Base-by-base conservation (phyloP, 2,329 filamentous ascomycete species). In the Pseudogymnoascus sp. region DNA sequence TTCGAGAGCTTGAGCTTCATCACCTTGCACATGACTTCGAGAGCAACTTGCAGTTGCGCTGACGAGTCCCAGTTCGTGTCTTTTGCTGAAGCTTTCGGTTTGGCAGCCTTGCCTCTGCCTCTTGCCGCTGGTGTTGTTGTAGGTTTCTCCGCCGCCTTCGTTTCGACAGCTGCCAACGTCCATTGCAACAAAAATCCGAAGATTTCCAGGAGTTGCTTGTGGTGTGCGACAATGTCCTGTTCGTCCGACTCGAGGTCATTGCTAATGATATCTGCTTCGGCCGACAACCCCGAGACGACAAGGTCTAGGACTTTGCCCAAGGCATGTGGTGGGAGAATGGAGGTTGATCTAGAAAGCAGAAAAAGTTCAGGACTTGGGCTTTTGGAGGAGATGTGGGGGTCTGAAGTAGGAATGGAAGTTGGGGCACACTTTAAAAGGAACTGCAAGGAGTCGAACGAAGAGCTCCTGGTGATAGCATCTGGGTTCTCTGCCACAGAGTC, bases 1-100 rank as follows among this genome's bases (percentile, higher is more conserved):
- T 91, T 92, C 68, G 89, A 85, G 59, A 99, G 81, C 77, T 96
- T 97, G 72, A 97, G 78, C 75, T 92, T 95, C 75, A 99, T 81
- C 59, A 96, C 92, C 74, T 96, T 97, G 78, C 91, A 93, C 91
- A 99, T 97, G 31, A 88, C 87, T 70, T 97, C 92, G 65, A 99
- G 83, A 1, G 93, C 92, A 10, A 85, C 86, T 74, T 97, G 91
- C 26, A 99, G 80, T 74, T 99, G 94, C 2, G 85, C 78, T 2
- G 91, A 88, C 64, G 92, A 93, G 75, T 99, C 94, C 92, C 93
- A 97, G 62, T 77, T 83, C 60, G 85, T 87, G 66, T 95, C 90
- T 72, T 90, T 92, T 11, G 83, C 75, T 64, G 88, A 85, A n/a
- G 84, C 78, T 75, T 93, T 96, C 65, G 88, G 78, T 62, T 84